Base-by-base conservation (phyloP, 2,329 filamentous ascomycete species). In the Myotisia sp. region DNA sequence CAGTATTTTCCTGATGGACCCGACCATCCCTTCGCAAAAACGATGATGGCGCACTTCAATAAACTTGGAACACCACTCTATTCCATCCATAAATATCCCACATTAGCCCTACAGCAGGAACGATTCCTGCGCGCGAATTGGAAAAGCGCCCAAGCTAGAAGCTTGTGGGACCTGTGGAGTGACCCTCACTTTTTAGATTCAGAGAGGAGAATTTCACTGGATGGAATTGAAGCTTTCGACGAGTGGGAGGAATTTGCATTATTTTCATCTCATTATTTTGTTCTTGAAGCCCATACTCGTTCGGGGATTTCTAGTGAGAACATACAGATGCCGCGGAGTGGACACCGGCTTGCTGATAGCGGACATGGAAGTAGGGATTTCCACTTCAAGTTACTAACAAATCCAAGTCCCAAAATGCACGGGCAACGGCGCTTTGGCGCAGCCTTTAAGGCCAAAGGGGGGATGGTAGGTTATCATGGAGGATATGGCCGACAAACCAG, bases 191-290 rank as follows among this genome's bases (percentile, higher is more conserved):
- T 86, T 52, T 57, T 92, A 13, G 64, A 63, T 4, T 49, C 66
- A 1, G 56, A 65, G 1, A 68, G 82, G 41, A 70, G 82, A 42
- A 60, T 52, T 22, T 59, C 59, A 7, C 58, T 94, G 9, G 78
- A 93, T 45, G 50, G 60, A 1, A 56, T 85, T 10, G 87, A 94
- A 49, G 74, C 79, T 1, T 94, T 95, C 50, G 87, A 95, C 53
- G 86, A 94, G 56, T 93, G 84, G 84, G 87, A 95, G 55, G 87
- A 94, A 48, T 85, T 94, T 50, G 76, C 79, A 2, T 63, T 93
- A 1, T 93, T 92, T 53, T 74, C 72, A 2, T 75, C 76, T 21
- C 86, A 94, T 55, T 92, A 93, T 55, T 80, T 86, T 45, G 59
- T 94, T 27, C 64, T 92, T 6, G 64, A 74, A 33, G 82, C 83